Percentiles rank a stretch among this genome's conserved stretches.
Conservation (phyloP, 345 rosid genomes). For the Murraya koenigii region DNA sequence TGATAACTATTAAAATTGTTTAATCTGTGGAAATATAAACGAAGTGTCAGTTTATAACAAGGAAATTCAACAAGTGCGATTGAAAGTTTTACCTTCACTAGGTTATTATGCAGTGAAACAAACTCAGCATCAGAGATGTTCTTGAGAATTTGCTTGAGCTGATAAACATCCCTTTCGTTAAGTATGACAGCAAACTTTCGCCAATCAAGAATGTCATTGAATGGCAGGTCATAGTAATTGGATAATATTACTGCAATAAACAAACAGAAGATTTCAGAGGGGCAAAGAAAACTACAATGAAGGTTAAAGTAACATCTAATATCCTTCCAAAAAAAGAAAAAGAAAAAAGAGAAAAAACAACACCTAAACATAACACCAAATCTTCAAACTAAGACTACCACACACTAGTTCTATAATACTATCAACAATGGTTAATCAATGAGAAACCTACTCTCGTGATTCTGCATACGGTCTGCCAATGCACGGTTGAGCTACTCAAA, state of each 20-base stretch:
- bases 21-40: not conserved
- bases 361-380: not conserved
- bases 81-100: constrained; percentile 57
- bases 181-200: constrained; percentile 70
- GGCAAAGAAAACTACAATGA: not conserved
- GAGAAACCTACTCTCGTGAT: not conserved
- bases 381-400: not conserved
- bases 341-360: no score
- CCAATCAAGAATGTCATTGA: constrained; percentile 86
- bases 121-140: constrained; percentile 64
- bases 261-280: constrained; percentile 2
- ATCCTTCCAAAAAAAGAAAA: no score
- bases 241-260: constrained; percentile 73
- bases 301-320: not conserved
- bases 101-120: constrained; percentile 63
- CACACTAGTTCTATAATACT: not conserved
- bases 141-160: constrained; percentile 77
- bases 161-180: constrained; percentile 64
- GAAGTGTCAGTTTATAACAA: not conserved
- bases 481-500: not conserved
- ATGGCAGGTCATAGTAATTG: constrained; percentile 85
- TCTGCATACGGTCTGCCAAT: not conserved
- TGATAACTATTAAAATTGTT: not conserved
- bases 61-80: not conserved
- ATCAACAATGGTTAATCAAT: not conserved